Conservation (phyloP, 192 early-diverging fungal genomes). For the Coemansia sp. region DNA sequence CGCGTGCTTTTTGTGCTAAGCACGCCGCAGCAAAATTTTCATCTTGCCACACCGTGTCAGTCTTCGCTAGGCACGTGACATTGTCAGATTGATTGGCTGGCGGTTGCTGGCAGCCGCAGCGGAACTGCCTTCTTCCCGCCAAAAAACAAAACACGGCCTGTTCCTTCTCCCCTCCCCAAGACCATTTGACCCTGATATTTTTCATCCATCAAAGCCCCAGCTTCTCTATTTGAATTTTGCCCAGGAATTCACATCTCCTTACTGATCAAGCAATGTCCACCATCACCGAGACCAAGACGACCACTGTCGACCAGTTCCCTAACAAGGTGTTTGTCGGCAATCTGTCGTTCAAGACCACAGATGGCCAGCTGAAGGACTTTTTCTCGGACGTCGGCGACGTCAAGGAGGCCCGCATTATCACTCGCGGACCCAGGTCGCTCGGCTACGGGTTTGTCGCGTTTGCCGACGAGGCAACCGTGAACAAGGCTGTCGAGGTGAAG, state of each 20-base stretch:
- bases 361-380: slow-evolving; percentile 73
- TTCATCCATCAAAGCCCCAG: background rate
- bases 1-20: background rate
- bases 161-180: background rate
- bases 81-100: background rate
- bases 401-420: slow-evolving; percentile 76
- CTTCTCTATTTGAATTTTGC: slow-evolving; percentile 4
- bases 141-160: background rate
- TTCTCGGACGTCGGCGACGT: slow-evolving; percentile 73
- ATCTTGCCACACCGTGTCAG: background rate
- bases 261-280: slow-evolving; percentile 29
- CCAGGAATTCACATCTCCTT: background rate
- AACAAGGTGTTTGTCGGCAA: slow-evolving; percentile 96
- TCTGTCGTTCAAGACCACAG: slow-evolving; percentile 83
- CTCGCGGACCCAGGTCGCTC: slow-evolving; percentile 73
- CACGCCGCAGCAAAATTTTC: background rate
- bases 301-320: slow-evolving; percentile 33
- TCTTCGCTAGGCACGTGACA: background rate
- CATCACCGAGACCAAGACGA: slow-evolving; percentile 25
- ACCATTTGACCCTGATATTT: background rate
- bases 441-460: slow-evolving; percentile 96
- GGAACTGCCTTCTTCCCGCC: background rate
- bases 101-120: background rate
- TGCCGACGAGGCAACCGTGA: slow-evolving; percentile 64
- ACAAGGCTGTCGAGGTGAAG: slow-evolving; percentile 66